Evolutionary conservation across 1,284 basidiomycete genomes (phyloP), one percentile per base, ranked within the genome.

Genomic region (Leccinum pachyderme): DNA sequence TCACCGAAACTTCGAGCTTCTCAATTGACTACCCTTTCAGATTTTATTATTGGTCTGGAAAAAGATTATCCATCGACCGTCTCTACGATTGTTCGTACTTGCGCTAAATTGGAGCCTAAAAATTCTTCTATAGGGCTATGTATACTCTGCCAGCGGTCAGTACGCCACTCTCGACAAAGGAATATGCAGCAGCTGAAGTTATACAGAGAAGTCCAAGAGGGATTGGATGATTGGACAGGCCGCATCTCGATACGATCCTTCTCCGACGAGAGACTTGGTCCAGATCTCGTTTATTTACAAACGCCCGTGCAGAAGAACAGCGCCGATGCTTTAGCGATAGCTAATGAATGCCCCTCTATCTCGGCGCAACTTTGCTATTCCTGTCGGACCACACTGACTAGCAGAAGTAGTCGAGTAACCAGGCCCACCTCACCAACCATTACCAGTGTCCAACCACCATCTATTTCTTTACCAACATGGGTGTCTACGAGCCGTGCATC

Each of bases 21-120:
- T 47, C 54, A 32, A 66, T 44, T 12, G 44, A 25, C 7, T 5
- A 28, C 46, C 41, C 12, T n/a, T 6, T 8, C 52, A 93, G 92
- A 87, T 66, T 95, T 95, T 67, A 91, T 95, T 57, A 75, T 87
- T 15, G 85, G 87, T 0, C 70, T 95, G 24, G 91, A 92, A 69
- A 83, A 81, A 46, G 84, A 93, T 63, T 95, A 91, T 69, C 93
- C 93, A 0, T 91, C 92, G 0, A 95, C 93, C 0, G 93, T 95
- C 4, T 93, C 91, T 7, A 88, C 93, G 0, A 92, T 95, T 53
- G 86, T 85, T 27, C 81, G 89, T 46, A 95, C 93, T 0, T 92
- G 90, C 59, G 85, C 81, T 25, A 95, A 95, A 72, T 74, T 95
- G 33, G 81, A 84, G 9, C 87, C 93, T 8, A 89, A 88, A 61